Evolutionary conservation across 306 rosid species (phyloP).

Genomic region (Acacia acuminata): DNA sequence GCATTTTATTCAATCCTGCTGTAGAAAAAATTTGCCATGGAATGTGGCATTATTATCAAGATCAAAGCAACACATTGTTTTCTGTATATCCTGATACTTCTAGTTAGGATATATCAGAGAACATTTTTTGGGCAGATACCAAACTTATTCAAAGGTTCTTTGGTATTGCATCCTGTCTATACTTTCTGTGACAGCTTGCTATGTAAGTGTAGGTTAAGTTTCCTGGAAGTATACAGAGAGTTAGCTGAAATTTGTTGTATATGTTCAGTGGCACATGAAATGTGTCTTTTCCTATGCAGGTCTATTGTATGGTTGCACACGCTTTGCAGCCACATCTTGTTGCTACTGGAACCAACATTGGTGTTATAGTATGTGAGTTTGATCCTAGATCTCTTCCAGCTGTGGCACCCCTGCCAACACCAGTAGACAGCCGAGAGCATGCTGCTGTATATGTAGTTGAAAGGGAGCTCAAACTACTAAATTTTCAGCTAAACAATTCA

Average conservation of each 20-base stretch:
- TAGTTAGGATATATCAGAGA: neutral
- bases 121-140: neutral
- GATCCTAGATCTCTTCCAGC: slow-evolving; percentile 98
- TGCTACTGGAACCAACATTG: slow-evolving; percentile 96
- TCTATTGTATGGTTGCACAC: slow-evolving; percentile 94
- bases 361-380: slow-evolving; percentile 92
- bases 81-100: neutral
- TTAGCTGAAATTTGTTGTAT: neutral
- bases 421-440: slow-evolving; percentile 87
- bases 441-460: slow-evolving; percentile 89
- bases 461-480: slow-evolving; percentile 85
- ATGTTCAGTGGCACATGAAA: neutral
- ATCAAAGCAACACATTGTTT: neutral
- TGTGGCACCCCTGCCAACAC: slow-evolving; percentile 87
- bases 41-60: neutral
- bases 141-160: neutral
- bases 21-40: neutral
- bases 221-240: neutral
- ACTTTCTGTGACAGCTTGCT: slow-evolving; percentile 11
- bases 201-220: neutral
- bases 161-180: neutral
- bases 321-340: slow-evolving; percentile 96
- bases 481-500: slow-evolving; percentile 87
- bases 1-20: slow-evolving; percentile 15
- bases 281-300: slow-evolving; percentile 47